These are phyloP conservation scores for Tolypocladium ovalisporum DNA, from an alignment of 2,329 filamentous ascomycete species.

Conservation along the genomic window DNA sequence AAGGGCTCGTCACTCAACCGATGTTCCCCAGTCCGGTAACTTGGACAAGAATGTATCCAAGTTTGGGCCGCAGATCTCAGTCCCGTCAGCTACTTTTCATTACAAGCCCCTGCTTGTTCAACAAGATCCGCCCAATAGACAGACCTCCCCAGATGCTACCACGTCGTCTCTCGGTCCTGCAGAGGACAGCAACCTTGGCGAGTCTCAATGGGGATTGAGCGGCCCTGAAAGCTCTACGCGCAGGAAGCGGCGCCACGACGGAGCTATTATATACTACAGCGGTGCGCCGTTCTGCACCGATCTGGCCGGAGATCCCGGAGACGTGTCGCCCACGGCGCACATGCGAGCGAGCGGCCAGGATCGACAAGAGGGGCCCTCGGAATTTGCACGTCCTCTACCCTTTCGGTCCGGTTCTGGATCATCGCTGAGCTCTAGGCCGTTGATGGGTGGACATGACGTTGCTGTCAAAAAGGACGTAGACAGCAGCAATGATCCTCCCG, in stretches of 20 bases:
- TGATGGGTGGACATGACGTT: slow-evolving; percentile 26
- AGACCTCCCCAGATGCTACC: slow-evolving; percentile 37
- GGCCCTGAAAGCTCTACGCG: slow-evolving; percentile 36
- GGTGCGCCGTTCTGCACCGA: slow-evolving; percentile 74
- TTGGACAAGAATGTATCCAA: slow-evolving; percentile 29
- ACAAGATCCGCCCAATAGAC: slow-evolving; percentile 33
- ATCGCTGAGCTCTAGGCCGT: slow-evolving; percentile 33
- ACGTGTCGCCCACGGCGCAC: slow-evolving; percentile 35
- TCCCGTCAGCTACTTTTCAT: slow-evolving; percentile 40
- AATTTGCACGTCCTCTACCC: slow-evolving; percentile 14
- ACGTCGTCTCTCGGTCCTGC: slow-evolving; percentile 34
- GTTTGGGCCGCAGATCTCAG: slow-evolving; percentile 24
- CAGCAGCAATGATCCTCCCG: slow-evolving; percentile 12
- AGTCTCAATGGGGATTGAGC: slow-evolving; percentile 34
- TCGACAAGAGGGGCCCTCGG: slow-evolving; percentile 10
- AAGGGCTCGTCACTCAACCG: slow-evolving; percentile 26
- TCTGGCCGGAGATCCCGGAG: slow-evolving; percentile 54
- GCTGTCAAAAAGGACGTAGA: slow-evolving; percentile 18
- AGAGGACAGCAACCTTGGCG: slow-evolving; percentile 37
- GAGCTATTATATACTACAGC: slow-evolving; percentile 75
- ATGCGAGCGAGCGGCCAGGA: slow-evolving; percentile 34
- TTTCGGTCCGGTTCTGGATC: slow-evolving; percentile 41
- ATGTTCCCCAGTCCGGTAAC: slow-evolving; percentile 21
- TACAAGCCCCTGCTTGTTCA: slow-evolving; percentile 54
- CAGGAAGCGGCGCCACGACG: slow-evolving; percentile 49